These are phyloP conservation scores for Ophiostoma pallidulum DNA, from an alignment of 2,329 filamentous ascomycete species.

Conservation along the genomic window DNA sequence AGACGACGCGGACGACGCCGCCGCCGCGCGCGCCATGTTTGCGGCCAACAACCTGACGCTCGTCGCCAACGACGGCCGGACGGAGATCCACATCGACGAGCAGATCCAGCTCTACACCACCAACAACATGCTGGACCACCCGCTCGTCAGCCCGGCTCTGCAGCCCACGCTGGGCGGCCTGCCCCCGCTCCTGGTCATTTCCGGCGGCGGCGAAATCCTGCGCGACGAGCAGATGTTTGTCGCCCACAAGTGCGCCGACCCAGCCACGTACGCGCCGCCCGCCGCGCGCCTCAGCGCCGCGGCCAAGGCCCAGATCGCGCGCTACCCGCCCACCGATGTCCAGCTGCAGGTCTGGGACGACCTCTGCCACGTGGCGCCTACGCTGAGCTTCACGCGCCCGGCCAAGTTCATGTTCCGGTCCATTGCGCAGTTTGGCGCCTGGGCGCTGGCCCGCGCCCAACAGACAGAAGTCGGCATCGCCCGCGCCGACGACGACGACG, in stretches of 20 bases:
- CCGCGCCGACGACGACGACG: constrained; percentile 64
- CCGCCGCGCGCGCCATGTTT: constrained; percentile 20
- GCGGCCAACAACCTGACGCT: constrained; percentile 20
- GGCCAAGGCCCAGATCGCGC: constrained; percentile 49
- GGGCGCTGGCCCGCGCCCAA: constrained; percentile 78
- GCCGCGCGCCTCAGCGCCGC: constrained; percentile 53
- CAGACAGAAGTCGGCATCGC: constrained; percentile 66
- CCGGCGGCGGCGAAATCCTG: constrained; percentile 79
- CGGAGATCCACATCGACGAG: constrained; percentile 66
- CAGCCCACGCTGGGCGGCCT: constrained; percentile 85
- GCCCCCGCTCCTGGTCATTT: constrained; percentile 76
- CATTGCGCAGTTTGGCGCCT: constrained; percentile 86
- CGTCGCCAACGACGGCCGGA: constrained; percentile 49
- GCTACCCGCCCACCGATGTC: constrained; percentile 77
- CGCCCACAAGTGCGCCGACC: constrained; percentile 88
- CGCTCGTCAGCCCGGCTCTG: constrained; percentile 79
- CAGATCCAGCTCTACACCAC: constrained; percentile 87
- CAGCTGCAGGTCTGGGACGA: constrained; percentile 96
- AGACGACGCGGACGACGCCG: not conserved
- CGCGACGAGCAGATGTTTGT: constrained; percentile 92
- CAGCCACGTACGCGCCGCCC: constrained; percentile 62
- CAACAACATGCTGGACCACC: constrained; percentile 77
- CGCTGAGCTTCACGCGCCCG: constrained; percentile 89
- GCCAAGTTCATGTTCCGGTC: constrained; percentile 94
- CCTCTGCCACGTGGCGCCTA: constrained; percentile 84